Base-by-base conservation (phyloP, 176 grass and related monocot species). In the Pontederia paniculata region DNA sequence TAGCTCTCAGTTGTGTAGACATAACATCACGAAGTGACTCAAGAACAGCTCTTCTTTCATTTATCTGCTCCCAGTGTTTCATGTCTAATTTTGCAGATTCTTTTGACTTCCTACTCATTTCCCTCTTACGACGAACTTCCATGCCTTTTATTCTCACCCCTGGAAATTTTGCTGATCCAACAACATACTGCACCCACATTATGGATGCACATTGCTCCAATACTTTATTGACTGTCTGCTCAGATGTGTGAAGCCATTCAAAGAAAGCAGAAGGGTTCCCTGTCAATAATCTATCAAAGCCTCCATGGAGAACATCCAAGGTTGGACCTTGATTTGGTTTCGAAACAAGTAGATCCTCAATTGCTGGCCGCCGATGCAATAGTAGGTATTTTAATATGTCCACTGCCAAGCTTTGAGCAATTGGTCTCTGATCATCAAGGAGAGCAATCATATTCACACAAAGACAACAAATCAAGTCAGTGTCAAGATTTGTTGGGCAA, bases 111-210 rank as follows among this genome's bases (percentile, higher is more conserved):
- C 78, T 79, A 46, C 83, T 83, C 83, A 98, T 98, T 58, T 98
- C 94, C 70, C 85, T 93, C 80, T 81, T 93, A 45, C 94, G 83
- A 13, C 94, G 80, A 3, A 86, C 72, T 76, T 98, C 94, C 78
- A 93, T 81, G 43, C 94, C 94, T 80, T 98, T 98, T 76, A 98
- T 91, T 81, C 94, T 91, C 25, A 98, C 94, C 13, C 87, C 80
- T 78, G 94, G 94, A 81, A 98, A 98, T 56, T 98, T 93, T 74
- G 74, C 77, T 55, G 94, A 93, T 50, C 86, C 86, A 44, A 83
- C 73, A 55, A 98, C 74, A 56, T 88, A 93, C 31, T 89, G 83
- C 70, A 87, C 72, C 94, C 94, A 98, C 94, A 98, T 98, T 63
- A 98, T 87, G 45, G 83, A 63, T 57, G 94, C 80, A 1, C 80